Percentiles rank a stretch among this genome's conserved stretches.
Evolutionary conservation across 169 alveolate species (phyloP).

Genomic region (Eimeria maxima): DNA sequence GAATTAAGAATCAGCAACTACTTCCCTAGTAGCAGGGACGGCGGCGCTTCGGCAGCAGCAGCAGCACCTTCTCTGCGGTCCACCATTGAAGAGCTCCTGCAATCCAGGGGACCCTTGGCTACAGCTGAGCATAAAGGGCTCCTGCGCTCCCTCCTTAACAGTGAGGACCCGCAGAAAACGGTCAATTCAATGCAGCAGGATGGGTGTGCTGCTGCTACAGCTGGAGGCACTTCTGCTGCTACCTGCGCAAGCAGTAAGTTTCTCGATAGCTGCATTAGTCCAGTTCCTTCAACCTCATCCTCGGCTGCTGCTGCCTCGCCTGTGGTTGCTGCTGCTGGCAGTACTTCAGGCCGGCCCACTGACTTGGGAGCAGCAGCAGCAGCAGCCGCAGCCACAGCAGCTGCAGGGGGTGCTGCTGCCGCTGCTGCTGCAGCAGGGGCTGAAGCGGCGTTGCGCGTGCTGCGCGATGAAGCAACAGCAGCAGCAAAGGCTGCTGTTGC

Average conservation of each 20-base stretch:
- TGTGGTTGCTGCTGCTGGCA: constrained; percentile 35
- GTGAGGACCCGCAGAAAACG: background rate
- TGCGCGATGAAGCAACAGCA: constrained; percentile 74
- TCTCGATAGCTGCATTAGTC: constrained; percentile 1
- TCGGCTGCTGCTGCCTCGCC: background rate
- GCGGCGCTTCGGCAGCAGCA: constrained; percentile 37
- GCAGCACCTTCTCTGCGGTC: constrained; percentile 29
- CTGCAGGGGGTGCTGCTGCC: background rate
- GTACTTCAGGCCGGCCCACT: background rate
- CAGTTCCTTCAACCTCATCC: background rate
- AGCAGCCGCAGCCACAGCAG: constrained; percentile 1
- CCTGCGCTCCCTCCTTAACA: constrained; percentile 33
- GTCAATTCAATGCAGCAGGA: background rate
- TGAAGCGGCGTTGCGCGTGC: constrained; percentile 24
- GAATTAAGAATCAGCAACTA: background rate
- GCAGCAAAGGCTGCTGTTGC: constrained; percentile 62
- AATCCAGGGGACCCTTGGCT: constrained; percentile 2
- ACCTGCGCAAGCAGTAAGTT: background rate
- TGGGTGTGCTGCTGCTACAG: constrained; percentile 41
- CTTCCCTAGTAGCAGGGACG: background rate
- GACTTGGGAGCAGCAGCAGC: background rate
- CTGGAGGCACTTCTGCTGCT: constrained; percentile 21
- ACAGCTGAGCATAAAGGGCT: constrained; percentile 15
- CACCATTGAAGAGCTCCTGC: constrained; percentile 39
- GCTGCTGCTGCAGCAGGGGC: constrained; percentile 18